Evolutionary conservation across 805 yeast genomes (phyloP).

Genomic region (Maudiozyma turicensis): DNA sequence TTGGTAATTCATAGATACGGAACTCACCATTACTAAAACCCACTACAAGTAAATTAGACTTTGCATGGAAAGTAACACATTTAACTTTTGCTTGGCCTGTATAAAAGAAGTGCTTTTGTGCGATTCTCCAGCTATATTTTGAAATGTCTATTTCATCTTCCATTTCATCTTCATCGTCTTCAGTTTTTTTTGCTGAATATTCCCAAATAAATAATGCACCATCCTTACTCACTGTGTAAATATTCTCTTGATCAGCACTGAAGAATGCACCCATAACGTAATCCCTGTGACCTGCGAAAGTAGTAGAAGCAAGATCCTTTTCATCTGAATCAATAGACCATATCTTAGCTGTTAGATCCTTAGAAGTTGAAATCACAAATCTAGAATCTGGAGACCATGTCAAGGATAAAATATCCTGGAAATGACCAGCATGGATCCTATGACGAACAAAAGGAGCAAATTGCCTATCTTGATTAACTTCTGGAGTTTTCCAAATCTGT

Average conservation of each 20-base stretch:
- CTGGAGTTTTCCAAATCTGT: constrained; percentile 92
- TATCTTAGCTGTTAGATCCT: constrained; percentile 81
- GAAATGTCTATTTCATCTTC: constrained; percentile 33
- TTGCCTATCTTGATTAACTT: constrained; percentile 69
- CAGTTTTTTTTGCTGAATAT: constrained; percentile 50
- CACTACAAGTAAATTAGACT: constrained; percentile 62
- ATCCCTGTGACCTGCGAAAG: constrained; percentile 89
- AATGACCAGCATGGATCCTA: constrained; percentile 88
- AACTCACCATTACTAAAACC: constrained; percentile 90
- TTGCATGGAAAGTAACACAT: constrained; percentile 77
- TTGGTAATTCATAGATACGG: constrained; percentile 79
- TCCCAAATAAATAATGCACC: constrained; percentile 94
- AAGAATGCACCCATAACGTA: constrained; percentile 82
- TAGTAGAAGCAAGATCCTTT: constrained; percentile 62
- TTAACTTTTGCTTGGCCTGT: constrained; percentile 55
- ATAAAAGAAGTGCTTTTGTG: constrained; percentile 63
- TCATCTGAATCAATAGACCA: constrained; percentile 67
- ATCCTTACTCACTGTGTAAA: constrained; percentile 86
- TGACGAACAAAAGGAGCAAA: constrained; percentile 94
- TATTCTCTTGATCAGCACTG: constrained; percentile 75
- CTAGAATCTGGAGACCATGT: constrained; percentile 90
- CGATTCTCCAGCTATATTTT: constrained; percentile 69
- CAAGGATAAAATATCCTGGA: constrained; percentile 63
- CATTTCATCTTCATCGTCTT: constrained; percentile 36
- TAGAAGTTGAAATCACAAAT: constrained; percentile 75